A percentile compares a stretch with the other conserved stretches of the same genome.
These are phyloP conservation scores for Lyophyllum semitale DNA, from an alignment of 768 basidiomycete species.

Conservation along the genomic window DNA sequence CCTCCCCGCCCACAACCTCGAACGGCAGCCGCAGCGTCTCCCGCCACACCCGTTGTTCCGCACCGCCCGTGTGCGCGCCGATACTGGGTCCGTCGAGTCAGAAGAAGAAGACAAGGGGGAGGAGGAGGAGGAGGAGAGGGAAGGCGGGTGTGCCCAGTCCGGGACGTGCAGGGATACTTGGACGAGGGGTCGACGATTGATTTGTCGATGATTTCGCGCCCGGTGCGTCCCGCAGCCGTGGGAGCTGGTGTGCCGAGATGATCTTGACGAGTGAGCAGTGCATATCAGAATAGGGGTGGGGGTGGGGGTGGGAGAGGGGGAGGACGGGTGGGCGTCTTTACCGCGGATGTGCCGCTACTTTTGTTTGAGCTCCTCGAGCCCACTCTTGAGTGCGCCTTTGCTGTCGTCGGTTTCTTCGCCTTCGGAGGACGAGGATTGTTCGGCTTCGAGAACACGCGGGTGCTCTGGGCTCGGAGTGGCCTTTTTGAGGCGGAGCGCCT, in stretches of 20 bases:
- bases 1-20: constrained; percentile 69
- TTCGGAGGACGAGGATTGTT: constrained; percentile 19
- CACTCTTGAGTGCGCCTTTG: constrained; percentile 17
- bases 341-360: no score
- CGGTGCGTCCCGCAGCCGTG: constrained; percentile 64
- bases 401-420: constrained; percentile 23
- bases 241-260: no score
- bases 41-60: no score
- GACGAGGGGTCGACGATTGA: constrained; percentile 68
- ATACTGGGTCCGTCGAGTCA: constrained; percentile 33
- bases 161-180: constrained; percentile 79
- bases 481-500: constrained; percentile 47
- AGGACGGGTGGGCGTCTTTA: not conserved
- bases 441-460: constrained; percentile 23
- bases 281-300: constrained; percentile 1
- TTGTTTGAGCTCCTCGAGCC: constrained; percentile 21
- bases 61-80: constrained; percentile 65
- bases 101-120: no score
- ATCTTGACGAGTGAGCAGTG: constrained; percentile 86
- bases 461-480: not conserved
- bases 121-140: no score
- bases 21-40: no score
- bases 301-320: not conserved
- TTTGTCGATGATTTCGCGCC: constrained; percentile 60
- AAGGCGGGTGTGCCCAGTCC: constrained; percentile 54